A percentile compares a stretch with the other conserved stretches of the same genome.
Evolutionary conservation across 2,329 filamentous ascomycete genomes (phyloP).

Genomic region (Spiromastix sp.): DNA sequence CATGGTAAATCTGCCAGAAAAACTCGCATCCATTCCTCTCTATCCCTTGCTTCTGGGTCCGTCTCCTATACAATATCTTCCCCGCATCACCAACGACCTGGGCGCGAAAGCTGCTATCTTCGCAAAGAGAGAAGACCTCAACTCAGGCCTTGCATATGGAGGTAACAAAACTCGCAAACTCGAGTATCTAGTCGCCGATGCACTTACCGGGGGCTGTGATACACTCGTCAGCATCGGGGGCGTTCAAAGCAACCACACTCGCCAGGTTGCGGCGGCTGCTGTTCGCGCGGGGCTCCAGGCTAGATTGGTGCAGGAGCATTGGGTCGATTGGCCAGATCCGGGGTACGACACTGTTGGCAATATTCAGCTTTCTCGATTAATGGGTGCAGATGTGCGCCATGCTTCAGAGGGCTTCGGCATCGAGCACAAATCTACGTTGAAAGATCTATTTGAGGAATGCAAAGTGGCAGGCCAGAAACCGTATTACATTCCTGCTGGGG

Average conservation of each 20-base stretch:
- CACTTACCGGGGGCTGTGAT: constrained; percentile 45
- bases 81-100: constrained; percentile 53
- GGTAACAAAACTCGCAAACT: constrained; percentile 63
- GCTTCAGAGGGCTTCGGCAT: constrained; percentile 55
- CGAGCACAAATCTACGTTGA: constrained; percentile 54
- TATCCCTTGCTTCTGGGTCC: constrained; percentile 54
- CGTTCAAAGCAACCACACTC: constrained; percentile 60
- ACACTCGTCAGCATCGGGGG: constrained; percentile 59
- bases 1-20: constrained; percentile 42
- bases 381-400: constrained; percentile 54
- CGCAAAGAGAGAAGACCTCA: constrained; percentile 63
- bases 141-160: constrained; percentile 56
- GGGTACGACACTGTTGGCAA: constrained; percentile 58
- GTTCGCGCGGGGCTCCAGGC: constrained; percentile 43
- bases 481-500: constrained; percentile 63
- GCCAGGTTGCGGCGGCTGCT: constrained; percentile 55
- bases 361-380: constrained; percentile 58
- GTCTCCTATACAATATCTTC: constrained; percentile 58
- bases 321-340: constrained; percentile 53
- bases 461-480: constrained; percentile 46
- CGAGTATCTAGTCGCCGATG: constrained; percentile 59
- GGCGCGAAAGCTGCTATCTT: constrained; percentile 53
- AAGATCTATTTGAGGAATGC: constrained; percentile 45
- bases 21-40: constrained; percentile 54
- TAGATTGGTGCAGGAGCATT: constrained; percentile 53